phyloP scores from a whole-genome alignment of 2,329 filamentous ascomycete genomes.

The Sarocladium oryzae region DNA sequence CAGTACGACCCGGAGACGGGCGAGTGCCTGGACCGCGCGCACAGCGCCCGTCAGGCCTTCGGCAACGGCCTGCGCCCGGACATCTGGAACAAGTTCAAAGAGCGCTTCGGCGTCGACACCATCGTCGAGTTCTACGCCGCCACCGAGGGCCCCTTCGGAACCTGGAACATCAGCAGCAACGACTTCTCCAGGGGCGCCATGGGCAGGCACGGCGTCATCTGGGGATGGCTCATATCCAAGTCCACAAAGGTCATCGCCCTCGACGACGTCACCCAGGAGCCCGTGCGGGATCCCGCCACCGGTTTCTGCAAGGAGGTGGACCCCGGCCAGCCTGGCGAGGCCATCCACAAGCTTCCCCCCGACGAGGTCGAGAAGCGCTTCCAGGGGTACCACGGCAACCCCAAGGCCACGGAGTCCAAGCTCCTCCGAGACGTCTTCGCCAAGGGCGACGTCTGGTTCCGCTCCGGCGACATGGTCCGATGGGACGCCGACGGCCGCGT shows the following conservation, averaged over 20 bases:
- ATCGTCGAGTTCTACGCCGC: constrained; percentile 78
- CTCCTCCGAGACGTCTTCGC: constrained; percentile 65
- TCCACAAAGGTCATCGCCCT: constrained; percentile 52
- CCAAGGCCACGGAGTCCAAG: constrained; percentile 64
- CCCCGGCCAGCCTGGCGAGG: constrained; percentile 63
- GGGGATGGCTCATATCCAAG: constrained; percentile 44
- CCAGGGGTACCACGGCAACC: constrained; percentile 77
- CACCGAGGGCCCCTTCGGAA: constrained; percentile 63
- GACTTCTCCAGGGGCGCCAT: constrained; percentile 70
- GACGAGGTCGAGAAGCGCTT: constrained; percentile 51
- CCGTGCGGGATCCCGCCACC: constrained; percentile 60
- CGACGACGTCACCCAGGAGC: constrained; percentile 64
- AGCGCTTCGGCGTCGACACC: constrained; percentile 67
- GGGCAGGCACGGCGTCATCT: constrained; percentile 62
- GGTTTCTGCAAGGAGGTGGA: constrained; percentile 58
- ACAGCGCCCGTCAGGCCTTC: constrained; percentile 68
- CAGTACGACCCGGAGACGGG: constrained; percentile 57
- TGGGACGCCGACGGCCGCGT: constrained; percentile 63
- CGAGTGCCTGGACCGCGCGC: constrained; percentile 62
- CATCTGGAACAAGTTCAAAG: constrained; percentile 77
- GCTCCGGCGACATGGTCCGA: constrained; percentile 76
- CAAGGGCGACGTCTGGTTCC: constrained; percentile 76
- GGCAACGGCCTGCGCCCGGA: constrained; percentile 83
- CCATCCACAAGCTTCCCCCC: constrained; percentile 67
- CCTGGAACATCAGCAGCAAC: constrained; percentile 70